Evolutionary conservation across 345 rosid species (phyloP).

Genomic region (Raphanus raphanistrum): DNA sequence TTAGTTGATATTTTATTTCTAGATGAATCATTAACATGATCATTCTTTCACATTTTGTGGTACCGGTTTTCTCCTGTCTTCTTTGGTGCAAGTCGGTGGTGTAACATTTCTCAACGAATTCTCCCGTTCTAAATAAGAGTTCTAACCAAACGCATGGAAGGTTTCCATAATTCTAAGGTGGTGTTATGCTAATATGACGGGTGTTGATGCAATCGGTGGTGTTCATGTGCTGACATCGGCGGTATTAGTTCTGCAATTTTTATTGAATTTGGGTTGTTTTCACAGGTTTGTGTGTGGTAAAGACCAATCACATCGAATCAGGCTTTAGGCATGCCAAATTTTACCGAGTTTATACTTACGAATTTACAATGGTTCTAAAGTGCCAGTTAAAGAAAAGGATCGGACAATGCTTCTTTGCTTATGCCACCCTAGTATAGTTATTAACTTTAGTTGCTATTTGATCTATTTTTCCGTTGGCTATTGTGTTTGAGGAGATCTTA

Average conservation of each 20-base stretch:
- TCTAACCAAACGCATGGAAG: neutral
- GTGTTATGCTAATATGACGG: neutral
- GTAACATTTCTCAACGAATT: too few species aligned
- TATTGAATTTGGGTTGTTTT: neutral
- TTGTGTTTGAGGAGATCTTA: neutral
- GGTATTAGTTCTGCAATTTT: neutral
- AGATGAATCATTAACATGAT: too few species aligned
- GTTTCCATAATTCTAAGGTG: neutral
- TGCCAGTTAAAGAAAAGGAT: neutral
- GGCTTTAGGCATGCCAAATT: neutral
- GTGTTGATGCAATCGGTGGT: neutral
- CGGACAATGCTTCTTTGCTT: neutral
- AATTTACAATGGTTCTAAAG: neutral
- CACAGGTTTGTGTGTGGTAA: neutral
- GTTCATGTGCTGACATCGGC: too few species aligned
- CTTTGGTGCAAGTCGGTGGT: too few species aligned
- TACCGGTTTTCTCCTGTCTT: too few species aligned
- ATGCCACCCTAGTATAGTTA: too few species aligned
- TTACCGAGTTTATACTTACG: neutral
- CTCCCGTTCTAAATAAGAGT: too few species aligned
- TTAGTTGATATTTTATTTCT: too few species aligned
- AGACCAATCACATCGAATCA: neutral
- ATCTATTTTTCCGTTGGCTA: too few species aligned
- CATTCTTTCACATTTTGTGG: too few species aligned
- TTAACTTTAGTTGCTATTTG: too few species aligned